These are phyloP conservation scores for Rosa multiflora DNA, from an alignment of 306 rosid genomes.

Conservation along the genomic window DNA sequence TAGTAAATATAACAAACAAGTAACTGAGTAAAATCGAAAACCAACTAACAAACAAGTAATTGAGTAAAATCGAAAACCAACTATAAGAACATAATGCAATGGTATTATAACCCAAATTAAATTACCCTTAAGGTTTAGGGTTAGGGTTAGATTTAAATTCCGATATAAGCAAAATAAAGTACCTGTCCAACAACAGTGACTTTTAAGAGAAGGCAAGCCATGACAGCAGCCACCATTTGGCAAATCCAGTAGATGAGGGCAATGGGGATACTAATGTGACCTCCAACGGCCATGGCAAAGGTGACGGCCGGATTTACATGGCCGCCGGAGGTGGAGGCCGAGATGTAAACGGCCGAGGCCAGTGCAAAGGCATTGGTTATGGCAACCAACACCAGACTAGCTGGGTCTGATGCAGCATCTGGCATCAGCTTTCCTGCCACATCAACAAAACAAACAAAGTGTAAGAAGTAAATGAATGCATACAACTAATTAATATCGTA, in stretches of 20 bases:
- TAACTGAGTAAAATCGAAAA: neutral
- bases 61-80: neutral
- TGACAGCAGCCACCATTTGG: slow-evolving; percentile 71
- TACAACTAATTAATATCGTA: neutral
- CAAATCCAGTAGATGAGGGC: slow-evolving; percentile 81
- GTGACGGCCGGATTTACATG: slow-evolving; percentile 91
- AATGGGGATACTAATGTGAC: slow-evolving; percentile 68
- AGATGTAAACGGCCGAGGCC: slow-evolving; percentile 47
- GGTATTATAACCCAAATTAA: neutral
- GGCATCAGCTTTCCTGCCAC: slow-evolving; percentile 69
- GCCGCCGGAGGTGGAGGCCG: slow-evolving; percentile 73
- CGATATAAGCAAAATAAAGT: neutral
- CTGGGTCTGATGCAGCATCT: slow-evolving; percentile 49
- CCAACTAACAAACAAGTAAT: no score
- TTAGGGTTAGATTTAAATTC: neutral
- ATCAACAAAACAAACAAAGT: neutral
- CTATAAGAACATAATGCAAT: neutral
- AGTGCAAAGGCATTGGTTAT: slow-evolving; percentile 58
- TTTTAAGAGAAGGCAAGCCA: slow-evolving; percentile 75
- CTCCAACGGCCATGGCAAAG: slow-evolving; percentile 73
- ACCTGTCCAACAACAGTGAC: slow-evolving; percentile 74
- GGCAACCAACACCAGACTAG: slow-evolving; percentile 56
- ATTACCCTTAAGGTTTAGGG: neutral
- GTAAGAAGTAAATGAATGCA: neutral
- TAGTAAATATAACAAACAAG: neutral